Conservation (phyloP, 768 basidiomycete species). For the Myochromella boudieri region DNA sequence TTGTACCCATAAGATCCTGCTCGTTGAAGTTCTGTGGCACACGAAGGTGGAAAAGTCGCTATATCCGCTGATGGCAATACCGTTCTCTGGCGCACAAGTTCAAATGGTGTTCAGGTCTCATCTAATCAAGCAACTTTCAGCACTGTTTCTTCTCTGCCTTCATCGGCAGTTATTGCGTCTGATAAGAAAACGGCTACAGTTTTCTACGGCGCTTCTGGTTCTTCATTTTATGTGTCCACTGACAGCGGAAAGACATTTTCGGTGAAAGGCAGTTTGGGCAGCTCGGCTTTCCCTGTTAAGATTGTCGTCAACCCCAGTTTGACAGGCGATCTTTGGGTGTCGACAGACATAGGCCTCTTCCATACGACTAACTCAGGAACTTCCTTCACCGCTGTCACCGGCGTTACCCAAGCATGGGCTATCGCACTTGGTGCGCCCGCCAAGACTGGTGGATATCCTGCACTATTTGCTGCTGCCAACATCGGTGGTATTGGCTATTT, state of each 20-base stretch:
- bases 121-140: conserved; percentile 48
- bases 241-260: conserved; percentile 56
- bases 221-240: conserved; percentile 59
- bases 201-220: conserved; percentile 60
- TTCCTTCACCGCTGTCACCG: conserved; percentile 46
- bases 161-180: conserved; percentile 55
- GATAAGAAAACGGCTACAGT: conserved; percentile 57
- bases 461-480: conserved; percentile 55
- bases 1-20: background rate
- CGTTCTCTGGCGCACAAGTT: conserved; percentile 54
- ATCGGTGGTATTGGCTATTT: conserved; percentile 52
- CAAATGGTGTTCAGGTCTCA: conserved; percentile 52
- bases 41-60: conserved; percentile 39
- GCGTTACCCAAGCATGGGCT: conserved; percentile 52
- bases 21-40: background rate
- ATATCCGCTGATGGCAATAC: conserved; percentile 55
- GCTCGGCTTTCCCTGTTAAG: conserved; percentile 48
- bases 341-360: conserved; percentile 56
- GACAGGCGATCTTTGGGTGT: conserved; percentile 66
- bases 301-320: conserved; percentile 53
- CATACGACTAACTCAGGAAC: conserved; percentile 54
- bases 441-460: conserved; percentile 47
- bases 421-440: conserved; percentile 57
- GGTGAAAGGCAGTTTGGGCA: conserved; percentile 40
- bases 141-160: conserved; percentile 50